Evolutionary conservation across 2,329 filamentous ascomycete genomes (phyloP), one percentile per base, ranked within the genome.

Genomic region (Trichoderma sp.): DNA sequence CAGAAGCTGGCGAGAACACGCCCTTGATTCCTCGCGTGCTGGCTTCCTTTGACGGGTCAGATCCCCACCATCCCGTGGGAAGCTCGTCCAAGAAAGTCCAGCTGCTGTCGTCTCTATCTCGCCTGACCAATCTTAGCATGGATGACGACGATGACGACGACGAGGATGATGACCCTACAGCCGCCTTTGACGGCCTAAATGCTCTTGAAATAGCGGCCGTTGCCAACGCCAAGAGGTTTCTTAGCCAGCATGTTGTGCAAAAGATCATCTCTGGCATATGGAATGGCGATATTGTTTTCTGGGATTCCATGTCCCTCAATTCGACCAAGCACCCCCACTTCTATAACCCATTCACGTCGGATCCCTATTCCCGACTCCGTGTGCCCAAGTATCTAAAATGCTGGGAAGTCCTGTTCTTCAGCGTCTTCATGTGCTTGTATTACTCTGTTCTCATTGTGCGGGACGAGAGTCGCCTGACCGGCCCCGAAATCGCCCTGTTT

Each of bases 281-380:
- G 92, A 88, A 89, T 70, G 93, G 93, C 54, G 90, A 94, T 71
- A 93, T 97, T 69, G 87, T 94, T 42, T 95, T 96, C 77, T 97
- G 92, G 93, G 90, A 93, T 69, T 87, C 84, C 6, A 81, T 97
- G n/a, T 90, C 87, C 9, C 85, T 92, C 9, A 82, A 90, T 73
- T 88, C 92, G 0, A 86, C 84, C 67, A 97, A 96, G 78, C 88
- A 88, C 73, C 90, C 92, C 1, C 89, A 90, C 25, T 87, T 92
- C 71, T 96, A 95, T 79, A 92, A 92, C 75, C 81, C 81, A 27
- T 82, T 80, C 70, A 87, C 84, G 15, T 84, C 89, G 32, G 91
- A 94, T 74, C 89, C 89, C 2, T 93, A 91, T 77, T 92, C 90
- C 56, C 86, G 93, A 27, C 78, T 86, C n/a, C 80, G 92, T 19